Evolutionary conservation across 345 rosid genomes (phyloP), one percentile per base, ranked within the genome.

Genomic region (Dimocarpus longan): DNA sequence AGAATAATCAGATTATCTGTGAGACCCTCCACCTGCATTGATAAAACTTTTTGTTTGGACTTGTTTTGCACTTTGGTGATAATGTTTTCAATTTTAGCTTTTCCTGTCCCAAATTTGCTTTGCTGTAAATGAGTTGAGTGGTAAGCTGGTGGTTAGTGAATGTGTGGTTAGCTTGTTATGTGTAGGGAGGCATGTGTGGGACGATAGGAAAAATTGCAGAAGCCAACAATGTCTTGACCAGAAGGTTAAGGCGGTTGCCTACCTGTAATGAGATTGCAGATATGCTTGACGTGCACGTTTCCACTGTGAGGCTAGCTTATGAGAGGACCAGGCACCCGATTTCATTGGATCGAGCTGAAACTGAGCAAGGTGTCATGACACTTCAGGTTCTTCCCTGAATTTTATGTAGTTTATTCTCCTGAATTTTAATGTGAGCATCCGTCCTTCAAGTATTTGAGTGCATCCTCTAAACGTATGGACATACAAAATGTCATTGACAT

Each of bases 1-100:
- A 81, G 91, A 82, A 70, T 84, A 7, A 82, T 88, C 19, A 86
- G 88, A 82, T 81, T 88, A 82, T 88, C 93, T 84, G 93, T 88
- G 75, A 81, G 90, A 12, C 75, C 32, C 79, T 37, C 64, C 13
- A 68, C 70, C 43, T 43, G 15, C 16, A 18, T 42, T 18, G 15
- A 39, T 13, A 78, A 28, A 67, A 76, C 13, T 18, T 66, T 19
- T 65, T 63, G 43, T 18, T 50, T 60, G 56, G 2, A 40, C 19
- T 43, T 56, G 19, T 22, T 68, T 42, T 50, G 6, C 15, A 46
- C n/a, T 22, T 11, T 4, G 13, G 18, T 52, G 4, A 52, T 10
- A 15, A 10, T 10, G 3, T 52, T 11, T 52, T 42, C 44, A 42
- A 42, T 42, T 42, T 50, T 50, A 50, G 56, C 56, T 50, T 64